Percentiles rank a stretch among this genome's conserved stretches.
phyloP scores from a whole-genome alignment of 306 rosid genomes.

The Hippophae gyantsensis region DNA sequence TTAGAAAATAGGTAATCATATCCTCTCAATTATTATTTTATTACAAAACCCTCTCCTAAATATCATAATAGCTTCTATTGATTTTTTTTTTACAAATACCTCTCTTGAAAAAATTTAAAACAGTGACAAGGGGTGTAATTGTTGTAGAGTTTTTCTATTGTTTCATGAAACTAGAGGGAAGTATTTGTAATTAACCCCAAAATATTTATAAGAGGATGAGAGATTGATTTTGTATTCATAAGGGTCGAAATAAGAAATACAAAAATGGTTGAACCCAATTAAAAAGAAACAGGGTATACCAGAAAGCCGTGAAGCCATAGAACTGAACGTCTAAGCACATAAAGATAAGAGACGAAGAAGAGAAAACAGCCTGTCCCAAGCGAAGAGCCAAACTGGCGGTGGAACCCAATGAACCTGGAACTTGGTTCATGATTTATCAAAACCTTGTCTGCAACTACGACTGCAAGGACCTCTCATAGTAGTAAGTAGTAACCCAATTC shows the following conservation, averaged over 20 bases:
- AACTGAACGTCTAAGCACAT: slow-evolving; percentile 74
- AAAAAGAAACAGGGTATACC: slow-evolving; percentile 27
- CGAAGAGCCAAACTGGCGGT: slow-evolving; percentile 93
- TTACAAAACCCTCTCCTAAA: too few species aligned
- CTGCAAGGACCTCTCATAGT: slow-evolving; percentile 14
- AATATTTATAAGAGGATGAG: too few species aligned
- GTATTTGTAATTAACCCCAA: too few species aligned
- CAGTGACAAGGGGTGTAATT: background rate
- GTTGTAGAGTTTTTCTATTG: too few species aligned
- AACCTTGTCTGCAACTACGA: slow-evolving; percentile 14
- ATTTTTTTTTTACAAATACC: background rate
- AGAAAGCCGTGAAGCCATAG: slow-evolving; percentile 79
- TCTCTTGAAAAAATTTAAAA: background rate
- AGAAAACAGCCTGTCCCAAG: slow-evolving; percentile 75
- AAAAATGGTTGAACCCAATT: slow-evolving; percentile 10
- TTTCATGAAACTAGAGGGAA: too few species aligned
- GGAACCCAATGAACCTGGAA: slow-evolving; percentile 88
- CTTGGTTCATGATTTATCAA: slow-evolving; percentile 45
- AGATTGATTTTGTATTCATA: too few species aligned
- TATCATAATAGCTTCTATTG: too few species aligned
- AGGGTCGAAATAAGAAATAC: background rate
- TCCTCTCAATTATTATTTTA: too few species aligned
- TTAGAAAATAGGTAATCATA: too few species aligned
- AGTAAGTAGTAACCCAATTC: slow-evolving; percentile 3
- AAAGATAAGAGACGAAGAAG: slow-evolving; percentile 77